Base-by-base conservation (phyloP, 169 alveolate genomes). In the Plasmodium blacklocki region DNA sequence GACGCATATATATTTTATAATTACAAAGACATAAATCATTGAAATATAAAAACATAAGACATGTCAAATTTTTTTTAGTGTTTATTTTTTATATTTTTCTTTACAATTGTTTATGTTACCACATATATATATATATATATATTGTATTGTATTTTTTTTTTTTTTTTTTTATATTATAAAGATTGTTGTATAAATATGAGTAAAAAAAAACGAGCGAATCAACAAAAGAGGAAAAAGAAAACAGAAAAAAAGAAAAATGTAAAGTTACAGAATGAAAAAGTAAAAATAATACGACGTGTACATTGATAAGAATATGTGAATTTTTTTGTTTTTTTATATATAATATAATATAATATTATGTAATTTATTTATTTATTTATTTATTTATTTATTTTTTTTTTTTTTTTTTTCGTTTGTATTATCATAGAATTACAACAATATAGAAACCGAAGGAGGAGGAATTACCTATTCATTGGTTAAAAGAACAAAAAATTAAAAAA, bases 231-330 rank as follows among this genome's bases (percentile, higher is more conserved):
- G 78, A 50, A 76, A 32, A 19, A 63, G 21, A 23, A n/a, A 15
- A 76, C 63, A 39, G 76, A 76, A n/a, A 64, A 64, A 43, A 76
- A 64, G 78, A 21, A 5, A 8, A 58, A 6, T 11, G 89, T 63
- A 76, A 68, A 45, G n/a, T n/a, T 45, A 68, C 3, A 60, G 1
- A 60, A 60, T 3, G 29, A 15, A 60, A 52, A 52, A 52, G 18
- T 52, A 15, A 2, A 52, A 14, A 52, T 52, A 15, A 52, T 9
- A 52, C 1, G 60, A 52, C 23, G 52, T 12, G 2, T 64, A 64
- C 52, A 29, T 26, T 26, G 12, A 19, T 26, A 29, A n/a, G n/a
- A 14, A 64, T 64, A 64, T 64, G 19, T 64, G 23, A 26, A 26
- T 14, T 26, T 26, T 29, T 26, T 18, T 8, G 12, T 32, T 32